Base-by-base conservation (phyloP, 192 early-diverging fungal species). In the Coemansia erecta region DNA sequence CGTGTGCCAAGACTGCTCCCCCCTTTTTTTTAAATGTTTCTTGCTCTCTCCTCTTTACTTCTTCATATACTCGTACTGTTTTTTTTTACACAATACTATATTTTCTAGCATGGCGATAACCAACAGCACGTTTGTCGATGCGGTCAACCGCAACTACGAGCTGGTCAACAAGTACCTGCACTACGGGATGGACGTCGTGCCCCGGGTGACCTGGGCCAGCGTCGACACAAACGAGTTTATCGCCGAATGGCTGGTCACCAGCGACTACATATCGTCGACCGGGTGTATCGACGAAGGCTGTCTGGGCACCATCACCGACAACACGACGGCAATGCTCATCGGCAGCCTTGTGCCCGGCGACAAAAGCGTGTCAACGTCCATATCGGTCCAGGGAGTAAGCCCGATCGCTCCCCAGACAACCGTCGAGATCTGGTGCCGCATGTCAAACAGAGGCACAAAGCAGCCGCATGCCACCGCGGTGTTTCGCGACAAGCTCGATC, bases 241-340 rank as follows among this genome's bases (percentile, higher is more conserved):
- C 7, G 56, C 64, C 40, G 71, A 73, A 48, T 73, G 70, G 70
- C 59, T 47, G 26, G 64, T 73, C 10, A 62, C 63, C 26, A 26
- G 35, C 18, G 70, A 73, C 19, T 52, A 62, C 52, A 66, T 73
- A 14, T 45, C 35, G 3, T 24, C 50, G 13, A 53, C 39, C 17
- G 64, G 64, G 4, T 63, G 52, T 46, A 63, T 73, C 17, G 71
- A 73, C 47, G 71, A 73, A 55, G 71, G 71, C 26, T 52, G 49
- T 14, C 37, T 73, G 10, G 71, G 51, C 39, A 73, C 71, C 26
- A 60, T 73, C n/a, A 67, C 71, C 26, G 71, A 73, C 54, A 73
- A 73, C 40, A 63, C 61, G 10, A 59, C 64, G 14, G 60, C 71
- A 1, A 67, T 66, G 64, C 39, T 73, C 23, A 63, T 66, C 42